Conservation (phyloP, 805 yeast genomes). For the Candida boleticola region DNA sequence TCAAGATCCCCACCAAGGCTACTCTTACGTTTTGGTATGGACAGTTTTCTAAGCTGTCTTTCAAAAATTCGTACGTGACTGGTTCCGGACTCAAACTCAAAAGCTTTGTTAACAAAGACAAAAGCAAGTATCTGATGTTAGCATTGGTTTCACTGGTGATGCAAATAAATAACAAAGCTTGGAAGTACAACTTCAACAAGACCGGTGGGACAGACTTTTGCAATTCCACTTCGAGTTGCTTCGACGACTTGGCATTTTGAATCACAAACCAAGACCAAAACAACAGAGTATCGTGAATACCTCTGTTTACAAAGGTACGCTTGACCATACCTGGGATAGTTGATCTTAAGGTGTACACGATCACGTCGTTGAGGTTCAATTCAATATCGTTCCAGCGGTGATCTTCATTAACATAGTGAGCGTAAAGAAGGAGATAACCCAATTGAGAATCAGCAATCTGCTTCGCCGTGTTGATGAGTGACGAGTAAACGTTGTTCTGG, state of each 20-base stretch:
- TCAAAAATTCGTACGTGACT: conserved; percentile 55
- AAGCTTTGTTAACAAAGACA: conserved; percentile 63
- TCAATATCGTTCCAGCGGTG: conserved; percentile 14
- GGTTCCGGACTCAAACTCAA: conserved; percentile 58
- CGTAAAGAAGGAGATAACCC: conserved; percentile 23
- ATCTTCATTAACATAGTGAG: conserved; percentile 16
- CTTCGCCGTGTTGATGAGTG: conserved; percentile 26
- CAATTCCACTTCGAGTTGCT: conserved; percentile 17
- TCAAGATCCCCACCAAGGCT: conserved; percentile 63
- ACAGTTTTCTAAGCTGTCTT: conserved; percentile 63
- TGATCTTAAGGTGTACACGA: conserved; percentile 24
- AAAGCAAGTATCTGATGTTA: conserved; percentile 41
- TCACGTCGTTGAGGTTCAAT: conserved; percentile 17
- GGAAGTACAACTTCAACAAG: conserved; percentile 30
- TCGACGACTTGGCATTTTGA: conserved; percentile 10
- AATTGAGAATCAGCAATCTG: conserved; percentile 26
- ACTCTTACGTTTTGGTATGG: conserved; percentile 63
- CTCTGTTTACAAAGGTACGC: conserved; percentile 5
- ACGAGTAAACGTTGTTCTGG: conserved; percentile 30
- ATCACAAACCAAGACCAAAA: conserved; percentile 41
- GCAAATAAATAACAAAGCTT: conserved; percentile 23
- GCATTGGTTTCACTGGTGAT: conserved; percentile 18
- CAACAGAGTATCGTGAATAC: background rate
- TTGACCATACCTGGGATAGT: conserved; percentile 37
- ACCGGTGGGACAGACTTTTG: conserved; percentile 30